Base-by-base conservation (phyloP, 2,329 filamentous ascomycete species). In the Penicillium sp. region DNA sequence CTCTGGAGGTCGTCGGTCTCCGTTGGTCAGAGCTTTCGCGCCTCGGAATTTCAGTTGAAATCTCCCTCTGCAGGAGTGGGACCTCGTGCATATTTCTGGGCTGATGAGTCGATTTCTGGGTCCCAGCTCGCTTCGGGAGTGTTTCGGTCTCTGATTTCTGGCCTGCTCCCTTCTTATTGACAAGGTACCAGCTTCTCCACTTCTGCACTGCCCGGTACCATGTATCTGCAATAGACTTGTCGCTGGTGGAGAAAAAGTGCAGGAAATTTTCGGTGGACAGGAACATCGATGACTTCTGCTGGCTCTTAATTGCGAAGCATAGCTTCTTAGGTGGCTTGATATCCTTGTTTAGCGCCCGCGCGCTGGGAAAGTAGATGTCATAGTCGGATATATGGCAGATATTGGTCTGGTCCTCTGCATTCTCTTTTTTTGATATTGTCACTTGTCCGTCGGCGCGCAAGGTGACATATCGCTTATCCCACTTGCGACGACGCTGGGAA, bases 181-280 rank as follows among this genome's bases (percentile, higher is more conserved):
- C 88, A 8, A 97, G 76, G 67, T 96, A 96, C 91, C 91, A 96
- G 71, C 90, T 95, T 55, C 93, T 84, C 92, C 92, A 97, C 38
- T 76, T 77, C 58, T 96, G 91, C 1, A 96, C 80, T 25, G 82
- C 80, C 16, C 82, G 78, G 65, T 88, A 86, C 74, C 93, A 96
- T 15, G 78, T 75, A n/a, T 82, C 80, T 0, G 89, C 90, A 1
- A 86, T 72, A 1, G 77, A 70, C 6, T 81, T 76, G 64, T 97
- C 90, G 42, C 90, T 90, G 2, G 88, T 90, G 55, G 85, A 87
- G 75, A 97, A 96, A 74, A 93, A 96, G 68, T 97, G 93, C 3
- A 96, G 89, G 68, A 91, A 97, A 63, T 93, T 93, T 49, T 89
- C 86, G 3, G 87, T 89, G 51, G 87, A 87, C 51, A 91, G 77